Percentiles rank a stretch among this genome's conserved stretches.
These are phyloP conservation scores for Chalciporus sphaerocephalus DNA, from an alignment of 768 basidiomycete species.

Conservation along the genomic window DNA sequence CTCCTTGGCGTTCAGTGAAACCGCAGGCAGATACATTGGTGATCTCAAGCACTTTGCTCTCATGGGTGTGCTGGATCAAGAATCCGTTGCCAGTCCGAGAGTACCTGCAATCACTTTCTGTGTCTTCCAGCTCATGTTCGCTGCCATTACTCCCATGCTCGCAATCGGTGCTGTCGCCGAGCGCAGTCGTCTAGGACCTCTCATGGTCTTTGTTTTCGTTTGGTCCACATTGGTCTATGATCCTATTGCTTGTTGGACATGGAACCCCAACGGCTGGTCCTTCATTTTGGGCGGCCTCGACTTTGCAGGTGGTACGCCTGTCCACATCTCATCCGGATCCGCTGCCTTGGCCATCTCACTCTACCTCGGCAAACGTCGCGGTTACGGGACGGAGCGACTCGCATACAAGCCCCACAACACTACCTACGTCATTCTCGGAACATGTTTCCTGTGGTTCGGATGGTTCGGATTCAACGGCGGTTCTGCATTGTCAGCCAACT, in stretches of 20 bases:
- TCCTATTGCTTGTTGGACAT: conserved; percentile 95
- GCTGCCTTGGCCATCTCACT: conserved; percentile 88
- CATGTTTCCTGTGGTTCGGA: conserved; percentile 89
- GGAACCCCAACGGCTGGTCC: conserved; percentile 80
- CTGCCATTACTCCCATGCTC: conserved; percentile 82
- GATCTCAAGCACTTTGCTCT: conserved; percentile 83
- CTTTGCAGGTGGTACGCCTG: conserved; percentile 94
- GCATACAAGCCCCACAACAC: conserved; percentile 95
- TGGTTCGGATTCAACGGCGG: conserved; percentile 98
- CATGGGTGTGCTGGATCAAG: conserved; percentile 68
- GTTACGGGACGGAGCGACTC: conserved; percentile 86
- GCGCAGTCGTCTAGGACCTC: conserved; percentile 77
- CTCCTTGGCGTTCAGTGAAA: conserved; percentile 85
- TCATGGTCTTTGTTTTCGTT: conserved; percentile 83
- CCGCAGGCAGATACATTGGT: conserved; percentile 73
- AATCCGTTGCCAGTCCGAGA: conserved; percentile 65
- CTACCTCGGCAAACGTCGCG: conserved; percentile 86
- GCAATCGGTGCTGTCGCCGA: conserved; percentile 93
- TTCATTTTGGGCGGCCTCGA: conserved; percentile 78
- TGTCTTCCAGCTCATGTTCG: conserved; percentile 89
- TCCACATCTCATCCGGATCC: conserved; percentile 92
- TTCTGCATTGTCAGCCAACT: conserved; percentile 81
- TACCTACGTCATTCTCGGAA: conserved; percentile 89
- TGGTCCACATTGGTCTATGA: conserved; percentile 92
- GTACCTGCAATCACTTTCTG: conserved; percentile 76